Conservation (phyloP, 2,329 filamentous ascomycete species). For the Fonsecaea erecta region DNA sequence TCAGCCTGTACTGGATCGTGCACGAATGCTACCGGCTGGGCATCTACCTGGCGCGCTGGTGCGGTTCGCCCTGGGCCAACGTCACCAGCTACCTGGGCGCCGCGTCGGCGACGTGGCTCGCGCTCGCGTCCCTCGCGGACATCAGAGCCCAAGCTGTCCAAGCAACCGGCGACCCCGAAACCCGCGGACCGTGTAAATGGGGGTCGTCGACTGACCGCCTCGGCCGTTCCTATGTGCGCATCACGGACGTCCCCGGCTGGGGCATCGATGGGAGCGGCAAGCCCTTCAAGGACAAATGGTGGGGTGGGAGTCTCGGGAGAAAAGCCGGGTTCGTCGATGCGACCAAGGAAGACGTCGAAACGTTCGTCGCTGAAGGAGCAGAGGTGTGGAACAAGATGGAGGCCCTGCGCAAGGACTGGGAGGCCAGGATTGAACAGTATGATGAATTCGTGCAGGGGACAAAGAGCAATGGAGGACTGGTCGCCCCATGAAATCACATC, state of each 20-base stretch:
- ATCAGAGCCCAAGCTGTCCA: slow-evolving; percentile 46
- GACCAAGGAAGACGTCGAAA: slow-evolving; percentile 63
- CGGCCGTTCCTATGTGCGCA: slow-evolving; percentile 63
- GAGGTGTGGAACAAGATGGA: slow-evolving; percentile 74
- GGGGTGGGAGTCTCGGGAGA: slow-evolving; percentile 59
- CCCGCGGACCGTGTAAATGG: slow-evolving; percentile 74
- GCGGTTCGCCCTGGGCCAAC: slow-evolving; percentile 88
- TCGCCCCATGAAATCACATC: background rate
- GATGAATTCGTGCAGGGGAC: slow-evolving; percentile 43
- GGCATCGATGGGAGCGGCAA: slow-evolving; percentile 63
- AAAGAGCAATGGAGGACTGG: slow-evolving; percentile 20
- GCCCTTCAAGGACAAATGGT: slow-evolving; percentile 34
- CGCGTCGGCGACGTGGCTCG: slow-evolving; percentile 75
- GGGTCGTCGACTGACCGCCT: slow-evolving; percentile 70
- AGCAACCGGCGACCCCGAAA: slow-evolving; percentile 66
- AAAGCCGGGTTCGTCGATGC: slow-evolving; percentile 63
- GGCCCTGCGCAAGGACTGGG: slow-evolving; percentile 69
- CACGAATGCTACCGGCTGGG: slow-evolving; percentile 31
- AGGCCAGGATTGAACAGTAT: slow-evolving; percentile 50
- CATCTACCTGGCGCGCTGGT: slow-evolving; percentile 64
- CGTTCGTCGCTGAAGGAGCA: slow-evolving; percentile 67
- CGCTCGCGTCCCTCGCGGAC: slow-evolving; percentile 64
- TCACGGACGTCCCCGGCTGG: slow-evolving; percentile 87
- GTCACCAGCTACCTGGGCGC: slow-evolving; percentile 78
- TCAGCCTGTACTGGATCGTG: slow-evolving; percentile 65